Evolutionary conservation across 164 flowering plant species (phyloP), one percentile per base, ranked within the genome.

Genomic region (Umbellularia californica): DNA sequence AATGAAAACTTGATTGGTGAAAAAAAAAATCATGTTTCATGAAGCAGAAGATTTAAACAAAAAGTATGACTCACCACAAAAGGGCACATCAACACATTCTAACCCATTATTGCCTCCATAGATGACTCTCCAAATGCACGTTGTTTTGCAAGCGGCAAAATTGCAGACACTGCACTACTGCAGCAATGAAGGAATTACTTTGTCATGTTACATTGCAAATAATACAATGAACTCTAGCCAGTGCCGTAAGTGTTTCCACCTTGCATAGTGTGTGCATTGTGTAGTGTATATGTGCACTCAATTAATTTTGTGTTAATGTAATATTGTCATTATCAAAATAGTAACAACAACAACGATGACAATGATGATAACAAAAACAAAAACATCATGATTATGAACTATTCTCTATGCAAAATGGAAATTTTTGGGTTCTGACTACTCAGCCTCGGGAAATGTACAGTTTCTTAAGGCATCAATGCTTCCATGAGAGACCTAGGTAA

Each of bases 161-260:
- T 92, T 28, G 95, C 94, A 80, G 99, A 96, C 99, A 96, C 99
- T 96, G 83, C 81, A 88, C 94, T 98, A 96, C 99, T 96, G 83
- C 81, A 88, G n/a, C 50, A 52, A 69, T 35, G 41, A 35, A 35
- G 41, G 9, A 35, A 35, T 35, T 35, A 64, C 22, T n/a, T 22
- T 23, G 28, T 24, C 28, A 64, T 64, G 33, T 28, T 35, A 35
- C 9, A 35, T 0, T 25, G 22, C 23, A 70, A 41, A 30, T 11
- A 58, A 52, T 15, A 52, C 23, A 67, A 28, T 24, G 12, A 67
- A 67, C n/a, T 35, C 15, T 7, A 4, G 50, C 19, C 9, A 67
- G 7, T 67, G 19, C 12, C 10, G 24, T 23, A 65, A 65, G 28
- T 14, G 17, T 25, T 65, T 25, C 14, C 41, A 35, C 5, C 41